Evolutionary conservation across 179 eudicot species (phyloP), one percentile per base, ranked within the genome.

Genomic region (Actinidia arguta): DNA sequence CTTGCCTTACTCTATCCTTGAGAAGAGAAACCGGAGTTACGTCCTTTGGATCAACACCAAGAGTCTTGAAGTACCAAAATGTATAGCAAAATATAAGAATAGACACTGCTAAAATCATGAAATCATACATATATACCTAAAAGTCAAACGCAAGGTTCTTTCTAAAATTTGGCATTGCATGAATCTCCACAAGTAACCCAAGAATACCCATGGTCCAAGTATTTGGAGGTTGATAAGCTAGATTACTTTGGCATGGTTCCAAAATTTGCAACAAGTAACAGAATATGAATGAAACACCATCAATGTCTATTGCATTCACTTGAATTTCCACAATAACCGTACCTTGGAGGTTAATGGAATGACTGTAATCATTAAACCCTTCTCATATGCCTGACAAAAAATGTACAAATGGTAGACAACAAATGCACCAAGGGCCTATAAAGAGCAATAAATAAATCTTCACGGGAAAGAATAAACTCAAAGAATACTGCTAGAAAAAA

Each of bases 301-400:
- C 78, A 48, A 83, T 14, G 22, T 8, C 47, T n/a, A 74, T 48
- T 78, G 62, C 18, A 52, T 73, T 71, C 59, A 76, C 62, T 76
- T 7, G 48, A 66, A 22, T 36, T 22, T n/a, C 71, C 25, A 79
- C 64, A 58, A 51, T 80, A 25, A 64, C 25, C 51, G 48, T 89
- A 96, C 99, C 99, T 96, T 96, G 55, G 99, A 96, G 56, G 98
- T 94, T 84, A 96, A 96, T 22, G 99, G 99, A 85, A 96, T 93
- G 55, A 96, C 95, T 67, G 98, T 98, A 85, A 96, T 96, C 99
- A 93, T 95, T 84, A 95, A 86, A 74, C 98, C 98, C 82, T 90
- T 96, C 87, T 95, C 98, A 83, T 95, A 96, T 50, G 98, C 99
- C 99, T 96, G 91, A 31, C 76, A 77, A 88, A 46, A 47, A 18